Base-by-base conservation (phyloP, 2,329 filamentous ascomycete species). In the Amauroascus niger region DNA sequence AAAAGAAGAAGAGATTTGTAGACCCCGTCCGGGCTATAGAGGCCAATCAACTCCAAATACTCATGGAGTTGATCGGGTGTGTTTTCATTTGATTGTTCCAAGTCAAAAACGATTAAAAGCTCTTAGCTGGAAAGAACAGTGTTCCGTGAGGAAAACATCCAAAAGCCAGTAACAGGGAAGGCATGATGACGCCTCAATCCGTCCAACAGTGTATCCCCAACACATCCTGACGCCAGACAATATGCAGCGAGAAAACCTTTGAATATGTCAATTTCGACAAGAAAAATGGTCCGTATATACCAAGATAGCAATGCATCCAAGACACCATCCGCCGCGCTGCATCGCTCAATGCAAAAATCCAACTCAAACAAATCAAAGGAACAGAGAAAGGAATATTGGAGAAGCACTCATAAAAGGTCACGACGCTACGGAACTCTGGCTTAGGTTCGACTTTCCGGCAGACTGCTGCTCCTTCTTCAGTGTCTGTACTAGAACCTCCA, bases 401-500 rank as follows among this genome's bases (percentile, higher is more conserved):
- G 14, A 32, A 52, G 6, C 14, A n/a, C 7, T 13, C 9, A 41
- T 30, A 9, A 26, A 28, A 26, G n/a, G n/a, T 24, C 18, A 64
- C 69, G 64, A 67, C 54, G 65, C 62, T 53, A 65, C 64, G 37
- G 65, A 64, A 47, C 61, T 63, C 40, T 66, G 67, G 53, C 64
- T 68, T 48, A 64, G 58, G 53, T 61, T 60, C 28, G 64, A 63
- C 54, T 68, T 71, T 60, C 64, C 64, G 33, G 60, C 63, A 49
- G 64, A 61, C n/a, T 50, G 35, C 39, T 69, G 67, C 54, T 76
- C 72, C 62, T 70, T 73, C 61, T 65, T 71, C 56, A 73, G 60
- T 60, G 60, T 72, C 44, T 83, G 77, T 28, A 87, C 69, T 56
- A 83, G 70, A 40, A 76, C 75, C 69, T 87, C 84, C n/a, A 86